These are phyloP conservation scores for Entomortierella beljakovae DNA, from an alignment of 192 early-diverging fungal genomes.

Conservation along the genomic window DNA sequence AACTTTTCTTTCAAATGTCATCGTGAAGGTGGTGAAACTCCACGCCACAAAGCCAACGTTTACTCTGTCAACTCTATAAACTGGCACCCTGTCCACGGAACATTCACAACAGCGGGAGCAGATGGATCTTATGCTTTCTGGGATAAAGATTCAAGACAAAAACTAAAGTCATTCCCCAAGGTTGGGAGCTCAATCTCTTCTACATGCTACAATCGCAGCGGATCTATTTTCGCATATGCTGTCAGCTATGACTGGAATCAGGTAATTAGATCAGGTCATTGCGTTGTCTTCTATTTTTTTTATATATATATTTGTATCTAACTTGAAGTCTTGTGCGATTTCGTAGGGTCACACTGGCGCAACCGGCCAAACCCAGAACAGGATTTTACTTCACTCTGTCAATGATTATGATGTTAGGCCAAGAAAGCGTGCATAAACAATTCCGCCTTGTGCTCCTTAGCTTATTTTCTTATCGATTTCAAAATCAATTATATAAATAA, in stretches of 20 bases:
- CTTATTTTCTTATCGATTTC: too few species aligned
- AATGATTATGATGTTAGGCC: slow-evolving; percentile 87
- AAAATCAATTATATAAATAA: too few species aligned
- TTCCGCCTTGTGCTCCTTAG: too few species aligned
- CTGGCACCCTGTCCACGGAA: slow-evolving; percentile 88
- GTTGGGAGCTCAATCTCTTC: slow-evolving; percentile 74
- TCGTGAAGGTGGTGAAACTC: slow-evolving; percentile 66
- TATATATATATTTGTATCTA: slow-evolving; percentile 33
- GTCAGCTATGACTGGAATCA: slow-evolving; percentile 89
- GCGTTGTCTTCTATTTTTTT: slow-evolving; percentile 29
- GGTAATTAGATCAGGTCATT: slow-evolving; percentile 54
- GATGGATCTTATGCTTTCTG: slow-evolving; percentile 93
- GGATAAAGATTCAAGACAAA: slow-evolving; percentile 94
- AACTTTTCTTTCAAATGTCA: slow-evolving; percentile 98
- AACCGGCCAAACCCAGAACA: slow-evolving; percentile 68
- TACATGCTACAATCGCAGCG: slow-evolving; percentile 83
- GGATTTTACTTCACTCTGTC: slow-evolving; percentile 83
- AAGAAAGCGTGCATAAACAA: slow-evolving; percentile 51
- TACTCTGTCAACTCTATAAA: slow-evolving; percentile 78
- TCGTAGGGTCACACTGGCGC: slow-evolving; percentile 44
- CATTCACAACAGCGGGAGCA: slow-evolving; percentile 88
- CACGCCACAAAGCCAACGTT: slow-evolving; percentile 61
- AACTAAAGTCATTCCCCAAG: slow-evolving; percentile 80
- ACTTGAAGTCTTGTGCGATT: slow-evolving; percentile 56
- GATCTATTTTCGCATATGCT: slow-evolving; percentile 93